These are phyloP conservation scores for Aspergillus vadensis DNA, from an alignment of 2,329 filamentous ascomycete genomes.

Conservation along the genomic window DNA sequence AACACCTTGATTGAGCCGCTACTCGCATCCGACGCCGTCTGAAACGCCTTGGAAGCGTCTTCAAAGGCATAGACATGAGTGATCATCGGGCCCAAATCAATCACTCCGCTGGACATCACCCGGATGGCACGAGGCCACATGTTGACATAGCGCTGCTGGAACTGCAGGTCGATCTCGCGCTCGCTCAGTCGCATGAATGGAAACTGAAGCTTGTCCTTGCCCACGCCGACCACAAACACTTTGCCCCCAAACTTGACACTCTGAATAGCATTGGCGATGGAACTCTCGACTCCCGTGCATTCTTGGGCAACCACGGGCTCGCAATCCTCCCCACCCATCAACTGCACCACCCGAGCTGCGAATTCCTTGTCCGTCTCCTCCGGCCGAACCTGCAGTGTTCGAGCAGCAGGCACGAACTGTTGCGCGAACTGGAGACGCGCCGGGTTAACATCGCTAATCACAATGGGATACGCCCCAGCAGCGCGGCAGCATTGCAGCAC, in stretches of 20 bases:
- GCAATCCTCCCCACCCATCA: neutral
- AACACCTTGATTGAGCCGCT: neutral
- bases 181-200: neutral
- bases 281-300: neutral
- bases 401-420: neutral
- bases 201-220: neutral
- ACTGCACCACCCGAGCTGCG: neutral
- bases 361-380: neutral
- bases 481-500: neutral
- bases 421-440: neutral
- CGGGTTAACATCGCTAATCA: neutral
- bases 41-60: neutral
- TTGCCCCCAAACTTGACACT: neutral
- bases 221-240: neutral
- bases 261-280: neutral
- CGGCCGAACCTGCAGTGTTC: neutral
- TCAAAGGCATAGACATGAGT: neutral
- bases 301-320: neutral
- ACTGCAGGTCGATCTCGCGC: neutral
- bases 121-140: neutral
- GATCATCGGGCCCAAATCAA: neutral
- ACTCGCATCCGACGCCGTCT: neutral
- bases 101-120: neutral
- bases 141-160: neutral
- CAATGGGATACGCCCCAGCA: neutral